These are phyloP conservation scores for Aureobasidium sp. DNA, from an alignment of 2,329 filamentous ascomycete genomes.

Conservation along the genomic window DNA sequence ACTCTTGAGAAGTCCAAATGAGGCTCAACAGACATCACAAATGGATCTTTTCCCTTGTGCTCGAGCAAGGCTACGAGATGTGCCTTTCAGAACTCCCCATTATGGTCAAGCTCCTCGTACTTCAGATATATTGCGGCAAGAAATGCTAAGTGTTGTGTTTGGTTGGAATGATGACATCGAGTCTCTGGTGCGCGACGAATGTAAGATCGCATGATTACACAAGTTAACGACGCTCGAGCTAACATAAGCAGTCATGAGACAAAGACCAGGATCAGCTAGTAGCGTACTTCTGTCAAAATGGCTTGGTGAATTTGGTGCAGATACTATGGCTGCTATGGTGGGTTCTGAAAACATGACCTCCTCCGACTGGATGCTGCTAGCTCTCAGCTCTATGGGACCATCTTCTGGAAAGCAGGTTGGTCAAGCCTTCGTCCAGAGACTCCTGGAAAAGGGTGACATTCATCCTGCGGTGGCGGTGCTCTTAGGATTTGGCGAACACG, in stretches of 20 bases:
- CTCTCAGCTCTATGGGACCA: constrained; percentile 75
- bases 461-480: constrained; percentile 90
- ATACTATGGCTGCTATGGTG: constrained; percentile 70
- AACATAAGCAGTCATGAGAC: constrained; percentile 51
- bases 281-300: constrained; percentile 84
- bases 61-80: constrained; percentile 69
- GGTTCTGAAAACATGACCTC: constrained; percentile 80
- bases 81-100: constrained; percentile 69
- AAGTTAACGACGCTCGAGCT: constrained; percentile 17
- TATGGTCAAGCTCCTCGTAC: constrained; percentile 37
- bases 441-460: constrained; percentile 83
- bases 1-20: constrained; percentile 69
- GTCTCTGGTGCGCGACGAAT: constrained; percentile 75
- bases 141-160: constrained; percentile 92
- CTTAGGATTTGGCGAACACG: constrained; percentile 82
- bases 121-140: constrained; percentile 69
- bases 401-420: constrained; percentile 81
- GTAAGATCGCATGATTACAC: constrained; percentile 33
- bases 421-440: constrained; percentile 79
- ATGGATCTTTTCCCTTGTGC: constrained; percentile 83
- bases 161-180: constrained; percentile 86
- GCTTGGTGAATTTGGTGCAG: constrained; percentile 78
- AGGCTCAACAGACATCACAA: constrained; percentile 49
- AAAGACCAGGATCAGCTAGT: constrained; percentile 65
- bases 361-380: constrained; percentile 94